These are phyloP conservation scores for Metschnikowia bowlesiae DNA, from an alignment of 805 yeast genomes.

Conservation along the genomic window DNA sequence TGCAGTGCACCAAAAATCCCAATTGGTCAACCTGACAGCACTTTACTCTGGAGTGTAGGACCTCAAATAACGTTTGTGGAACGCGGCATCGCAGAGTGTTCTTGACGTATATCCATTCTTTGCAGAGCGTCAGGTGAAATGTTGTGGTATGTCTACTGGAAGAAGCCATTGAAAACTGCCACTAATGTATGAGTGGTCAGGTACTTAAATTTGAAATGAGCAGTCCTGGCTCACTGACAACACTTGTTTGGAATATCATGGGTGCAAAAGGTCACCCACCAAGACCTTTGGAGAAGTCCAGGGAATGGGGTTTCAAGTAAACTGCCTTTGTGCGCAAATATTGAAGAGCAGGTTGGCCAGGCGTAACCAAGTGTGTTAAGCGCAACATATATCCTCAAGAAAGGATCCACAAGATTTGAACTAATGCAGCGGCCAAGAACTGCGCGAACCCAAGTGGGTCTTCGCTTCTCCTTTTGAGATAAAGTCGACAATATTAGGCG, in stretches of 20 bases:
- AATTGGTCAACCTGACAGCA: not conserved
- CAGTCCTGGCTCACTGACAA: not conserved
- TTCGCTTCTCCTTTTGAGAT: not conserved
- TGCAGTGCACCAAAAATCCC: not conserved
- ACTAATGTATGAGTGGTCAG: too few relatives aligned
- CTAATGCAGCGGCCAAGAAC: not conserved
- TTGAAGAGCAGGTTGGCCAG: not conserved
- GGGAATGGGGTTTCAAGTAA: too few relatives aligned
- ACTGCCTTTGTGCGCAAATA: too few relatives aligned
- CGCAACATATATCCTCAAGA: not conserved
- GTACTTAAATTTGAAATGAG: not conserved
- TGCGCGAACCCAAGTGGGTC: not conserved
- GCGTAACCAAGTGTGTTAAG: not conserved
- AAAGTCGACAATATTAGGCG: not conserved
- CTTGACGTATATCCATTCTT: not conserved
- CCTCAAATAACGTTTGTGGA: too few relatives aligned
- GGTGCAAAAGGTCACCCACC: not conserved
- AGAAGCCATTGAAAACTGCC: not conserved
- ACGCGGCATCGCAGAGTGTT: not conserved
- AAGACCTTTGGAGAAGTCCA: too few relatives aligned
- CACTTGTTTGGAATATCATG: not conserved
- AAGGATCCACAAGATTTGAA: not conserved
- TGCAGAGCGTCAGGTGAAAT: not conserved
- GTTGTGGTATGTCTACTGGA: not conserved
- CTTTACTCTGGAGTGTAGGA: not conserved